Evolutionary conservation across 1,284 basidiomycete species (phyloP), one percentile per base, ranked within the genome.

Genomic region (Ceratobasidium sp.): DNA sequence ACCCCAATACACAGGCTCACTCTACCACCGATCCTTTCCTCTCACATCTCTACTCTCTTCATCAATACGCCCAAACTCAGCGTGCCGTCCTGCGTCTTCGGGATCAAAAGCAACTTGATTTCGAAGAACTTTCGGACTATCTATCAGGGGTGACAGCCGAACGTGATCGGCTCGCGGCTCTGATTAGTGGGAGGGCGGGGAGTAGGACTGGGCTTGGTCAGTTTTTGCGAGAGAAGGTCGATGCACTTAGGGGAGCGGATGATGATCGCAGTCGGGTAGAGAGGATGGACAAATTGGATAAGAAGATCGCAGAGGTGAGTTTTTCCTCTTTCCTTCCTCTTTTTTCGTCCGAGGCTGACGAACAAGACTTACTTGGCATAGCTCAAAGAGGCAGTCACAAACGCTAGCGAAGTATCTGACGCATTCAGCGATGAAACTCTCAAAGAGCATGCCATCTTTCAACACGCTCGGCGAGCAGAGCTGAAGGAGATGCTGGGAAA

Each of bases 31-130:
- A 96, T 79, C 94, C 95, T 0, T 92, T 98, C 83, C 88, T 98
- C 34, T 84, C 90, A 16, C 94, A 97, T 79, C 85, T 97, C 6
- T 95, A 98, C 79, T 95, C 96, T 0, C 86, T 98, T 5, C 85
- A 96, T 7, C 88, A 90, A 8, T 98, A 98, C 81, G 92, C 95
- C 0, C 89, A 93, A 78, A 90, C 95, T 31, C 97, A 98, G 79
- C 90, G 94, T 65, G 90, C 91, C 8, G 94, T 98, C 5, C 88
- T 99, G 76, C 97, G 95, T 82, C 87, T 98, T 43, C 90, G 98
- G 59, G 98, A 99, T 82, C 95, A 98, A 83, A 99, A 98, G 82
- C 98, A 99, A 82, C 89, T 98, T 71, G 97, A 99, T 81, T 98
- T 98, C 78, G 97, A 99, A 83, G 97, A 98, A 80, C 88, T 98